Percentiles rank a stretch among this genome's conserved stretches.
These are phyloP conservation scores for Flaveria ramosissima DNA, from an alignment of 129 eudicot genomes.

Conservation along the genomic window DNA sequence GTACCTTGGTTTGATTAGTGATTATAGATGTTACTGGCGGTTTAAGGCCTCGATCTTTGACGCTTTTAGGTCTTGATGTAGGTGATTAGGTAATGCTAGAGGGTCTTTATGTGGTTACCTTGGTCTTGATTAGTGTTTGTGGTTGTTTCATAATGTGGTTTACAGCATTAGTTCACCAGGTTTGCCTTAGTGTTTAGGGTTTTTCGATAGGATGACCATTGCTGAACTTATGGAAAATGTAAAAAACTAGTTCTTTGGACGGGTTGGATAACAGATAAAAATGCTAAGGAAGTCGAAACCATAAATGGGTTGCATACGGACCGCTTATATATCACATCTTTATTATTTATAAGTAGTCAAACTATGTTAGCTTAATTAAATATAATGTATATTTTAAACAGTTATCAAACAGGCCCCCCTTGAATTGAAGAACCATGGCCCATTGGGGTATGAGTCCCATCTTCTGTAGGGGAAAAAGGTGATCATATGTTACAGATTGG, in stretches of 20 bases:
- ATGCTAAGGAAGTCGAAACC: neutral
- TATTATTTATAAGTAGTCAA: neutral
- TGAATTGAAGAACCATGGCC: conserved; percentile 17
- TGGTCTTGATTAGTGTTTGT: neutral
- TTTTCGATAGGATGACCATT: neutral
- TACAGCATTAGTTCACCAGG: neutral
- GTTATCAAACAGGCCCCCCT: neutral
- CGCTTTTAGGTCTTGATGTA: neutral
- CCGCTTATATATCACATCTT: neutral
- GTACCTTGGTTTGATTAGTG: neutral
- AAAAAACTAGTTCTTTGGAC: neutral
- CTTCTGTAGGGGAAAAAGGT: conserved; percentile 23
- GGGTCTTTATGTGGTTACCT: neutral
- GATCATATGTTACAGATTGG: conserved; percentile 8
- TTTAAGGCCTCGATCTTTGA: neutral
- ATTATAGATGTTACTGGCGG: neutral
- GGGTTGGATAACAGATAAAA: neutral
- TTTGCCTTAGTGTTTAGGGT: neutral
- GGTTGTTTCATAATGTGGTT: neutral
- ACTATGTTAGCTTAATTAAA: neutral
- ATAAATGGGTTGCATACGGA: neutral
- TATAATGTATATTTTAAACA: neutral
- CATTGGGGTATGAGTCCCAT: conserved; percentile 31
- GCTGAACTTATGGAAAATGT: neutral
- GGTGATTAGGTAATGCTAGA: neutral